Conservation (phyloP, 768 basidiomycete species). For the Tylopilus sp. region DNA sequence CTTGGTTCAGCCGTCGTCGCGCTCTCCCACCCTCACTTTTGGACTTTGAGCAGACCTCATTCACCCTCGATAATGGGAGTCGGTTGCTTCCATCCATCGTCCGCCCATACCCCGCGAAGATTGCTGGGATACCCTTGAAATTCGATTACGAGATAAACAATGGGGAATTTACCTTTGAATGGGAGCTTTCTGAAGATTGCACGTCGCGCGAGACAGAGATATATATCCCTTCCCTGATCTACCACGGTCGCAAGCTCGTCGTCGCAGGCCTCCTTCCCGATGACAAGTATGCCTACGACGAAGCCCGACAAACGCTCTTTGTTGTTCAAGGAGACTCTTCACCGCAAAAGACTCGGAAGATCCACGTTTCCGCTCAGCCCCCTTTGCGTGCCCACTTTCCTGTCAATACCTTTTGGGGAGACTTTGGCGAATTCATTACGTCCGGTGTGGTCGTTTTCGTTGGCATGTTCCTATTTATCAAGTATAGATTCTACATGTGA, state of each 20-base stretch:
- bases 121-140: slow-evolving; percentile 74
- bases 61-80: slow-evolving; percentile 79
- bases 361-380: slow-evolving; percentile 56
- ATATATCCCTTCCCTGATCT: slow-evolving; percentile 65
- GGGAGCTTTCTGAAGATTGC: slow-evolving; percentile 36
- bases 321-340: slow-evolving; percentile 45
- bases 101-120: slow-evolving; percentile 89
- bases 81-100: slow-evolving; percentile 77
- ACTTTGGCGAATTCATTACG: slow-evolving; percentile 38
- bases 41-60: slow-evolving; percentile 55
- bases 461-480: slow-evolving; percentile 29
- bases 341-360: slow-evolving; percentile 45
- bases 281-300: slow-evolving; percentile 59
- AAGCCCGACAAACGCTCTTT: slow-evolving; percentile 69
- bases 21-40: slow-evolving; percentile 54
- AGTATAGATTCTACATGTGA: slow-evolving; percentile 25
- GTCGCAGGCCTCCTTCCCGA: slow-evolving; percentile 52
- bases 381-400: slow-evolving; percentile 47
- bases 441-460: slow-evolving; percentile 33
- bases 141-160: slow-evolving; percentile 79
- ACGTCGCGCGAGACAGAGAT: slow-evolving; percentile 74
- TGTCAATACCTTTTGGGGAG: slow-evolving; percentile 66
- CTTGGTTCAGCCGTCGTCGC: slow-evolving; percentile 76
- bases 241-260: slow-evolving; percentile 52
- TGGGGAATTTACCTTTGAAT: slow-evolving; percentile 62